Percentiles rank a stretch among this genome's conserved stretches.
phyloP scores from a whole-genome alignment of 163 green algal species.

The Chlorella variabilis region DNA sequence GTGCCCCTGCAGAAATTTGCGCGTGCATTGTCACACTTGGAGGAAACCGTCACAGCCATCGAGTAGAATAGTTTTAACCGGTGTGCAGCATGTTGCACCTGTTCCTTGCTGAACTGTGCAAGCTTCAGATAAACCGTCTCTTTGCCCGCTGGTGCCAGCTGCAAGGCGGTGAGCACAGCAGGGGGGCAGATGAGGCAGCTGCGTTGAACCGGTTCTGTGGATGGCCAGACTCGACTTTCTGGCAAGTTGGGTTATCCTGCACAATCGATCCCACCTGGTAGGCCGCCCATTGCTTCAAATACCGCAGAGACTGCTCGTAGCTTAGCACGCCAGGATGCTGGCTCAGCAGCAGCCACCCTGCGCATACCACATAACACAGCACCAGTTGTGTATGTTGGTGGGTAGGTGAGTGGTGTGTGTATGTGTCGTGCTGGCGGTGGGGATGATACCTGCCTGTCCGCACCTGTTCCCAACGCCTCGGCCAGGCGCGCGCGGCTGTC shows the following conservation, averaged over 20 bases:
- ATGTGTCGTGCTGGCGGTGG: too few relatives aligned
- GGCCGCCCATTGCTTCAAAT: conserved; percentile 8
- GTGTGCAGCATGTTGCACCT: too few relatives aligned
- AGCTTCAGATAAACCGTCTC: conserved; percentile 14
- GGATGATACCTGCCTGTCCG: background rate
- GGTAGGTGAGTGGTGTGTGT: too few relatives aligned
- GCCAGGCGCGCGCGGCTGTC: conserved; percentile 17
- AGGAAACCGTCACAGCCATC: background rate
- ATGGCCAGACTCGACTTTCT: too few relatives aligned
- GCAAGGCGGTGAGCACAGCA: background rate
- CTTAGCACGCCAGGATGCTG: background rate
- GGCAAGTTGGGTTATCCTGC: background rate
- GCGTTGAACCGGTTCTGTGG: too few relatives aligned
- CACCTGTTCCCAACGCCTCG: conserved; percentile 18
- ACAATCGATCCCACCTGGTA: background rate
- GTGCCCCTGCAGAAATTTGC: background rate
- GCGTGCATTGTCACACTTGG: background rate
- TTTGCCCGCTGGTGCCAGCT: conserved; percentile 7
- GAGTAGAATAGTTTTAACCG: too few relatives aligned
- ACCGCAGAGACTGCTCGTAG: conserved; percentile 2
- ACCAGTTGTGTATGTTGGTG: too few relatives aligned
- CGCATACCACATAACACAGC: background rate
- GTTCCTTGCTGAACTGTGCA: background rate
- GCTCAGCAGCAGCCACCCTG: conserved; percentile 30
- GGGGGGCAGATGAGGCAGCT: too few relatives aligned